Base-by-base conservation (phyloP, 1,284 basidiomycete species). In the Boletellus sp. region DNA sequence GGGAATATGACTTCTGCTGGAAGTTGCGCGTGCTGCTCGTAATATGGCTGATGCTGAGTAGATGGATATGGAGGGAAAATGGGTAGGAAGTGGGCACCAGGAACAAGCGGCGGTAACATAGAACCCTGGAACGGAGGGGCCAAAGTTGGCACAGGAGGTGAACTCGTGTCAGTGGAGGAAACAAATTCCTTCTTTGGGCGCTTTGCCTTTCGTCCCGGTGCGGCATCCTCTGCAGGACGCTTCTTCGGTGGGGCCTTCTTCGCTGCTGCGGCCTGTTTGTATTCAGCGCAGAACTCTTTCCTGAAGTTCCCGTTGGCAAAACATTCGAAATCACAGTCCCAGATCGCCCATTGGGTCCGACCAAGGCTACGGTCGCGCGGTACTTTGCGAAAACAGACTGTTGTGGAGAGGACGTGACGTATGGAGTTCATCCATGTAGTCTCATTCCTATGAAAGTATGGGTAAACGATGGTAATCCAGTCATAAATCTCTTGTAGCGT, bases 351-450 rank as follows among this genome's bases (percentile, higher is more conserved):
- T 21, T 84, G 76, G 12, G 86, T 89, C 46, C 86, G 78, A 11
- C 87, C 86, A 44, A 85, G 75, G 18, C 82, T 76, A 16, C 84
- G 77, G 50, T 85, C 85, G 15, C 85, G 73, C 4, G 79, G 77
- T 0, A 82, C 81, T 59, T 89, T 89, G 50, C 86, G 80, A 66
- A 90, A 90, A 50, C 83, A 83, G 10, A 87, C 80, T 44, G 91
- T 92, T 2, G 90, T 89, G 62, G 87, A 91, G 37, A 93, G 78
- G 42, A 91, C 90, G 69, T 93, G 91, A 19, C 91, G 80, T 57
- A 93, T 89, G 50, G 89, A 91, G 69, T 93, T 93, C 84, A 92
- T 91, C 94, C 94, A 97, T 24, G 93, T 95, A n/a, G 87, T 83
- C 62, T 97, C 94, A 36, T 90, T 89, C 40, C 88, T 86, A 68